Conservation (phyloP, 805 yeast genomes). For the Candida maesae region DNA sequence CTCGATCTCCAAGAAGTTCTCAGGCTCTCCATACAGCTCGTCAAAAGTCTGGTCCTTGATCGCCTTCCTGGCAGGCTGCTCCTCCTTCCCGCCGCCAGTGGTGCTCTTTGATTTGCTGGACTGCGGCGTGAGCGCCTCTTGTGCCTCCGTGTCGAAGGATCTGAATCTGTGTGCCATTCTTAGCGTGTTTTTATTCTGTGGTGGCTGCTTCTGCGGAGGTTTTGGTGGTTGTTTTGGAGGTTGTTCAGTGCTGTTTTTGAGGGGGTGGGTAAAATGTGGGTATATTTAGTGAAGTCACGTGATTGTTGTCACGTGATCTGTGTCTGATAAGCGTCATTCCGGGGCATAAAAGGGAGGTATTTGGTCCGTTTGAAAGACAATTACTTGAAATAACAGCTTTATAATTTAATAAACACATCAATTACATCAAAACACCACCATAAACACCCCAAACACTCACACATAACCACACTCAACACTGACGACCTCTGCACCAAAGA, state of each 20-base stretch:
- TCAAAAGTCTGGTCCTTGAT: conserved; percentile 61
- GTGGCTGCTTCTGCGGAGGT: not conserved
- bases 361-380: too few species aligned
- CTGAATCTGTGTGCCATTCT: conserved; percentile 21
- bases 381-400: too few species aligned
- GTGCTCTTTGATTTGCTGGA: not conserved
- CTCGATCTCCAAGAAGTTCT: conserved; percentile 88
- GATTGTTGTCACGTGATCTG: not conserved
- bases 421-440: too few species aligned
- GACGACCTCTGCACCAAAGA: not conserved
- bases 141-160: conserved; percentile 28
- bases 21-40: conserved; percentile 91
- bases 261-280: not conserved
- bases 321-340: too few species aligned
- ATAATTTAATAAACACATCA: not conserved
- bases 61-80: conserved; percentile 1
- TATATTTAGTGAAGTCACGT: too few species aligned
- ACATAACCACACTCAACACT: too few species aligned
- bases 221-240: not conserved
- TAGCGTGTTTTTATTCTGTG: not conserved
- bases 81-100: too few species aligned
- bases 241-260: not conserved
- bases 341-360: not conserved
- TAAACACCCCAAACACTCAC: too few species aligned
- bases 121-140: conserved; percentile 17